These are phyloP conservation scores for Gnetum montanum DNA, from an alignment of 75 land plant species.

Conservation along the genomic window DNA sequence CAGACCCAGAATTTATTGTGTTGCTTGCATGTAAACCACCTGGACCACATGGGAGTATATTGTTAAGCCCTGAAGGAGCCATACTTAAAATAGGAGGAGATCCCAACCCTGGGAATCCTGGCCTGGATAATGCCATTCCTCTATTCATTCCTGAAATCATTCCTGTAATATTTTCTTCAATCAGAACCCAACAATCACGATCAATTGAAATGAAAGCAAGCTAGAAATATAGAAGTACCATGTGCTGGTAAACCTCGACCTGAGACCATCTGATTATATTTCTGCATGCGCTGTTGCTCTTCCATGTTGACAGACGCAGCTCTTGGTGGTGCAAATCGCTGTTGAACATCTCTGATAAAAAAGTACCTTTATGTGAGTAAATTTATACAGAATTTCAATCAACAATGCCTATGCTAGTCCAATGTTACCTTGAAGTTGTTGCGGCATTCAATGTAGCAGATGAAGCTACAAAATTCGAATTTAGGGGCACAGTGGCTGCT, in stretches of 20 bases:
- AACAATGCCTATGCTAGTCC: no score
- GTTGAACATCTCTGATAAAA: conserved; percentile 66
- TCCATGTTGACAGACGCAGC: conserved; percentile 26
- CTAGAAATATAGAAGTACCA: conserved; percentile 23
- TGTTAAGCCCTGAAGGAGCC: conserved; percentile 23
- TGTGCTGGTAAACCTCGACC: conserved; percentile 45
- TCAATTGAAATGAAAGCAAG: conserved; percentile 43
- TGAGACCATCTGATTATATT: conserved; percentile 49
- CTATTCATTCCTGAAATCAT: conserved; percentile 49
- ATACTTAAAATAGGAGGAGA: conserved; percentile 40
- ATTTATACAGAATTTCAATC: background rate
- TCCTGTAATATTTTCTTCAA: conserved; percentile 57
- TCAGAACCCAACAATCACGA: conserved; percentile 37
- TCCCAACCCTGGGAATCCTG: conserved; percentile 48
- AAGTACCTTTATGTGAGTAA: background rate
- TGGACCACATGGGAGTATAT: conserved; percentile 40
- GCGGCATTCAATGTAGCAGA: conserved; percentile 28
- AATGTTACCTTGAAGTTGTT: conserved; percentile 27
- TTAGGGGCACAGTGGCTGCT: conserved; percentile 30
- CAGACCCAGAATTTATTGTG: conserved; percentile 26
- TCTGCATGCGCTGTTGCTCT: conserved; percentile 49
- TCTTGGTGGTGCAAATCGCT: conserved; percentile 38
- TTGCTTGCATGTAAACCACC: conserved; percentile 20
- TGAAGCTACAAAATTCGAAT: conserved; percentile 29
- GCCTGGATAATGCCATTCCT: conserved; percentile 61